Percentiles rank a stretch among this genome's conserved stretches.
These are phyloP conservation scores for Trichocomaceae sp. DNA, from an alignment of 2,329 filamentous ascomycete species.

Conservation along the genomic window DNA sequence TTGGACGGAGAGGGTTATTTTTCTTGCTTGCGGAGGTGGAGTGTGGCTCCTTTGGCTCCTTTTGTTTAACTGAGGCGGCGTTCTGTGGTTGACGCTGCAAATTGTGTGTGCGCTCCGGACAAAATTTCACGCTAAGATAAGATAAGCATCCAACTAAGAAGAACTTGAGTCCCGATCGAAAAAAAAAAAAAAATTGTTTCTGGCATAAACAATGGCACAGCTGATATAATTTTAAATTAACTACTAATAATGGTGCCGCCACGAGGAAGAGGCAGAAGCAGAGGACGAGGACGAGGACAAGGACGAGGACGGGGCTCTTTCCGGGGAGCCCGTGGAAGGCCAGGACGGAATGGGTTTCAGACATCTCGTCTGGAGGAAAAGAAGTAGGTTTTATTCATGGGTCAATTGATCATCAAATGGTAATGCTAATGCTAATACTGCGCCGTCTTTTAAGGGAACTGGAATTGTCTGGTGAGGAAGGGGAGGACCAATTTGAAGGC, in stretches of 20 bases:
- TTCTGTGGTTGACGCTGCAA: no score
- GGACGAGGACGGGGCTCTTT: slow-evolving; percentile 11
- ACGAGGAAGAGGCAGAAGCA: slow-evolving; percentile 26
- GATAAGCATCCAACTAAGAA: slow-evolving; percentile 32
- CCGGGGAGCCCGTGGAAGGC: slow-evolving; percentile 3
- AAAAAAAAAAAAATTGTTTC: slow-evolving; percentile 13
- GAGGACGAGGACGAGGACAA: no score
- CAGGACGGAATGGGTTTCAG: slow-evolving; percentile 24
- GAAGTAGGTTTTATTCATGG: slow-evolving; percentile 26
- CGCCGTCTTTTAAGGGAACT: slow-evolving; percentile 14
- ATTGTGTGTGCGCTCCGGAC: slow-evolving; percentile 26
- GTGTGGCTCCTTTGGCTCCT: slow-evolving; percentile 27
- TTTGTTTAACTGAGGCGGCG: no score
- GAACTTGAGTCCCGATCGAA: neutral
- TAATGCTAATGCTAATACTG: neutral
- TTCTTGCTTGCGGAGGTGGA: slow-evolving; percentile 24
- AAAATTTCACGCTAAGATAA: slow-evolving; percentile 46
- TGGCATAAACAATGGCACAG: neutral
- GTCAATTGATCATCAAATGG: neutral
- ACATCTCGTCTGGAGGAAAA: slow-evolving; percentile 34
- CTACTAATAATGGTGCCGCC: slow-evolving; percentile 24
- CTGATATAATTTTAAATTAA: neutral
- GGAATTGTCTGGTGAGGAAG: slow-evolving; percentile 14
- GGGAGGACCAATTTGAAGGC: slow-evolving; percentile 19
- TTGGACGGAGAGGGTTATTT: slow-evolving; percentile 18